Percentiles rank a stretch among this genome's conserved stretches.
Conservation (phyloP, 2,329 filamentous ascomycete species). For the Elsinoe fawcettii region DNA sequence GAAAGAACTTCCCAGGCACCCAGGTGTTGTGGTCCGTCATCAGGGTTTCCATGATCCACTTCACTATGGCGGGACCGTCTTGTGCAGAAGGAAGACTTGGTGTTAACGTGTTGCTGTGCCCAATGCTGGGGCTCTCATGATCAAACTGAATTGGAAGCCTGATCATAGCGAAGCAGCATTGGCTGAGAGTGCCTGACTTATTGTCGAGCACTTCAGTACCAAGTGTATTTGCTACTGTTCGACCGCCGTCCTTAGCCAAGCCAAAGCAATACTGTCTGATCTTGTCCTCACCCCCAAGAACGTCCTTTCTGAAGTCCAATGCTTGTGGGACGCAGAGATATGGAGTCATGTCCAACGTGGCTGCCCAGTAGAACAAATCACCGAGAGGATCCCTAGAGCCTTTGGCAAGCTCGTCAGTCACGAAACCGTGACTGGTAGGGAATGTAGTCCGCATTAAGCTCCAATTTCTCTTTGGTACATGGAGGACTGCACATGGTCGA, state of each 20-base stretch:
- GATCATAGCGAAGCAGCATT: constrained; percentile 13
- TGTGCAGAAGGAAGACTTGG: background rate
- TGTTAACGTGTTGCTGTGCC: background rate
- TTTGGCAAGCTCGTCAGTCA: constrained; percentile 33
- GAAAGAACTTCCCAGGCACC: constrained; percentile 7
- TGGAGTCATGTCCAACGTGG: constrained; percentile 63
- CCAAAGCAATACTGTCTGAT: constrained; percentile 10
- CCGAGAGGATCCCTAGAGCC: background rate
- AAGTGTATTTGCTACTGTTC: background rate
- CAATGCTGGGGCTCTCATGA: background rate
- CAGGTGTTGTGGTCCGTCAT: constrained; percentile 7
- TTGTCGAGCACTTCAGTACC: constrained; percentile 13
- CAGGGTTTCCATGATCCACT: constrained; percentile 13
- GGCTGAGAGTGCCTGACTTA: background rate
- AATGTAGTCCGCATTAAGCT: constrained; percentile 63
- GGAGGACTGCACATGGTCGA: constrained; percentile 70
- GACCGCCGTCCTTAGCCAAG: constrained; percentile 1
- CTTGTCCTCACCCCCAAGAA: constrained; percentile 16
- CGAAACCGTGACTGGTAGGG: constrained; percentile 74
- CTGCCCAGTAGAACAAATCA: constrained; percentile 27
- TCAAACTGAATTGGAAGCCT: constrained; percentile 1
- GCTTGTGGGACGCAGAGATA: constrained; percentile 65
- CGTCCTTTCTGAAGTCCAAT: constrained; percentile 55
- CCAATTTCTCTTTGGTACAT: constrained; percentile 72
- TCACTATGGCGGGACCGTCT: background rate